Conservation (phyloP, 495 filamentous ascomycete species). For the Trichoderma erinaceum region DNA sequence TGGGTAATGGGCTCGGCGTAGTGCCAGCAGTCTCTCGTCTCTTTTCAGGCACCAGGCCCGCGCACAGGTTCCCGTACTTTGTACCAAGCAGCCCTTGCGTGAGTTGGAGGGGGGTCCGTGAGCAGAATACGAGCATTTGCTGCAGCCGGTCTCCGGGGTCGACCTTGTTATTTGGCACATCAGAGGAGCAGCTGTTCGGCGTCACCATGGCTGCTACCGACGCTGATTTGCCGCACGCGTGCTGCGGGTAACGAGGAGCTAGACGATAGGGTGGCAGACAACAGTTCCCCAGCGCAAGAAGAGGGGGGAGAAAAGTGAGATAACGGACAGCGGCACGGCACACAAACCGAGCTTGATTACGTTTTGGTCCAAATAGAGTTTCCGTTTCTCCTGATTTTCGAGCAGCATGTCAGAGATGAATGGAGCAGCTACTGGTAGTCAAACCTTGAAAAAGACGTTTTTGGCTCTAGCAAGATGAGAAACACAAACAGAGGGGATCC, state of each 20-base stretch:
- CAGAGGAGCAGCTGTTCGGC: conserved; percentile 6
- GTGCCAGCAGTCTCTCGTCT: not conserved
- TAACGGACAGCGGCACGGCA: not conserved
- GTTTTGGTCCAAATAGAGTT: too few species aligned
- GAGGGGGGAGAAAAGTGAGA: not conserved
- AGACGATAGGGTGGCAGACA: not conserved
- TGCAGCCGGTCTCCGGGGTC: not conserved
- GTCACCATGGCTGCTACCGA: not conserved
- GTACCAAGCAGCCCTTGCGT: not conserved
- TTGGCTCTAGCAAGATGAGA: too few species aligned
- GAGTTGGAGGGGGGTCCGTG: not conserved
- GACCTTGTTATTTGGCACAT: not conserved
- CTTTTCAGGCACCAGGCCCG: not conserved
- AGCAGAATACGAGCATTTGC: conserved; percentile 12
- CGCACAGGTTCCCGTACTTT: not conserved
- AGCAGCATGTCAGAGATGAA: too few species aligned
- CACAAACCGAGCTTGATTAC: too few species aligned
- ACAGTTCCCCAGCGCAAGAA: not conserved
- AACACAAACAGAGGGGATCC: too few species aligned
- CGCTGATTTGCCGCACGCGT: not conserved
- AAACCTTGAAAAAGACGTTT: too few species aligned
- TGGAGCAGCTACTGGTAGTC: too few species aligned
- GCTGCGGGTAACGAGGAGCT: not conserved
- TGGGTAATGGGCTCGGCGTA: not conserved
- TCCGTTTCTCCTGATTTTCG: too few species aligned